These are phyloP conservation scores for Naematelia encephala DNA, from an alignment of 768 basidiomycete genomes.

Conservation along the genomic window DNA sequence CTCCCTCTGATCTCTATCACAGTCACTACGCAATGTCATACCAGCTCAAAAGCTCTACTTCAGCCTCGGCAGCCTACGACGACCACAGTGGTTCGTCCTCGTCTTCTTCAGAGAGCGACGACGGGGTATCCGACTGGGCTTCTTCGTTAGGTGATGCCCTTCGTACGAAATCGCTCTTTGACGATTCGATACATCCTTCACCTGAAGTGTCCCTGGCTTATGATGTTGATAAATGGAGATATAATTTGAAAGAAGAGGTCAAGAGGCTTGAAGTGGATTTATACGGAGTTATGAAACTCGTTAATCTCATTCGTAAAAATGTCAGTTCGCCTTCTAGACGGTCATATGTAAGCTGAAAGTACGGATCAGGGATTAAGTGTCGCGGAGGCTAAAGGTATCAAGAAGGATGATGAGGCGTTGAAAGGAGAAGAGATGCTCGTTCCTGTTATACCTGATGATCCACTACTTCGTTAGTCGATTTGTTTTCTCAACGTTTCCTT, in stretches of 20 bases:
- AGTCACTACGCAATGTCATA: no score
- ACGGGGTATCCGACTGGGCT: slow-evolving; percentile 38
- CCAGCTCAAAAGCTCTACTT: no score
- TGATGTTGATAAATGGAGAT: slow-evolving; percentile 27
- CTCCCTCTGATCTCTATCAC: no score
- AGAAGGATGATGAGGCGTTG: slow-evolving; percentile 63
- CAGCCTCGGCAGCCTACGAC: no score
- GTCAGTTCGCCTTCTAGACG: slow-evolving; percentile 27
- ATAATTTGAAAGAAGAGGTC: slow-evolving; percentile 21
- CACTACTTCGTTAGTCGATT: slow-evolving; percentile 81
- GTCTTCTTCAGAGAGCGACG: slow-evolving; percentile 23
- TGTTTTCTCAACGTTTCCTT: background rate
- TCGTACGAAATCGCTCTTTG: slow-evolving; percentile 38
- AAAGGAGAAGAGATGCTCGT: slow-evolving; percentile 73
- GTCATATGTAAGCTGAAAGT: background rate
- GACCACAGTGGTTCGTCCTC: background rate
- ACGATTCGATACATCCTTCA: slow-evolving; percentile 26
- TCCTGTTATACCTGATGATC: slow-evolving; percentile 80
- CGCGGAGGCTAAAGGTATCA: slow-evolving; percentile 55
- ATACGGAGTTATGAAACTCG: slow-evolving; percentile 71
- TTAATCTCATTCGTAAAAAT: slow-evolving; percentile 74
- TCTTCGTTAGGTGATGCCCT: slow-evolving; percentile 33
- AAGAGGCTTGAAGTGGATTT: slow-evolving; percentile 59
- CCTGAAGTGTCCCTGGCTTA: slow-evolving; percentile 36
- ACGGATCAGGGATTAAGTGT: slow-evolving; percentile 59